These are phyloP conservation scores for Piper betle DNA, from an alignment of 164 flowering plant species.

Conservation along the genomic window DNA sequence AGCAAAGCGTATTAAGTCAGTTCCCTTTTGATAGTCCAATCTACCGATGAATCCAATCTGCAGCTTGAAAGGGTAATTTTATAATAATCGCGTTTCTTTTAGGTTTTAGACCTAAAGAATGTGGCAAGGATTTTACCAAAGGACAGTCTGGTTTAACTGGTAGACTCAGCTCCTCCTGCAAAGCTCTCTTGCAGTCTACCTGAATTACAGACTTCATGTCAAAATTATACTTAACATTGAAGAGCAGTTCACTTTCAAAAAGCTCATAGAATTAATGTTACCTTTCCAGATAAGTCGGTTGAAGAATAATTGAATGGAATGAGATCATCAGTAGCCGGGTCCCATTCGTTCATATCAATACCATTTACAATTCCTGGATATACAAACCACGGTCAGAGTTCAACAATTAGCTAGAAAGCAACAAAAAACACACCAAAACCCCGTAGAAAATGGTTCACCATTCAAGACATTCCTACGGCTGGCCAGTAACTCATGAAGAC, in stretches of 20 bases:
- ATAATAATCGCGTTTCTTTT: not conserved
- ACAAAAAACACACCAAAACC: not conserved
- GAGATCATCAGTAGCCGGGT: constrained; percentile 63
- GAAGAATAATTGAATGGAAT: constrained; percentile 56
- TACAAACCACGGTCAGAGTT: not conserved
- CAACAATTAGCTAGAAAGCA: not conserved
- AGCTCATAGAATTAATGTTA: not conserved
- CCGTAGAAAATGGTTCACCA: constrained; percentile 27
- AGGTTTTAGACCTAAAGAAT: not conserved
- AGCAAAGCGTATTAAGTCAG: constrained; percentile 55
- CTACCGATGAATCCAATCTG: constrained; percentile 97
- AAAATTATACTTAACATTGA: not conserved
- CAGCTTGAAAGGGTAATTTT: constrained; percentile 2
- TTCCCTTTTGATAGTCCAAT: constrained; percentile 90
- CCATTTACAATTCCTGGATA: constrained; percentile 81
- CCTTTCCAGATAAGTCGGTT: constrained; percentile 85
- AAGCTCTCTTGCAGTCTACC: constrained; percentile 69
- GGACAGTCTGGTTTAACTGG: constrained; percentile 74
- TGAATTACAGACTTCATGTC: constrained; percentile 15
- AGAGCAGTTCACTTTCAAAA: not conserved
- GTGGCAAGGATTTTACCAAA: constrained; percentile 36
- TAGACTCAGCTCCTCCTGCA: constrained; percentile 82
- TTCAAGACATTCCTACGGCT: constrained; percentile 59
- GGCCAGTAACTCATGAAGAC: constrained; percentile 57
- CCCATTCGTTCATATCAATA: constrained; percentile 70